Conservation (phyloP, 768 basidiomycete species). For the Dacryopinax primogenitus region DNA sequence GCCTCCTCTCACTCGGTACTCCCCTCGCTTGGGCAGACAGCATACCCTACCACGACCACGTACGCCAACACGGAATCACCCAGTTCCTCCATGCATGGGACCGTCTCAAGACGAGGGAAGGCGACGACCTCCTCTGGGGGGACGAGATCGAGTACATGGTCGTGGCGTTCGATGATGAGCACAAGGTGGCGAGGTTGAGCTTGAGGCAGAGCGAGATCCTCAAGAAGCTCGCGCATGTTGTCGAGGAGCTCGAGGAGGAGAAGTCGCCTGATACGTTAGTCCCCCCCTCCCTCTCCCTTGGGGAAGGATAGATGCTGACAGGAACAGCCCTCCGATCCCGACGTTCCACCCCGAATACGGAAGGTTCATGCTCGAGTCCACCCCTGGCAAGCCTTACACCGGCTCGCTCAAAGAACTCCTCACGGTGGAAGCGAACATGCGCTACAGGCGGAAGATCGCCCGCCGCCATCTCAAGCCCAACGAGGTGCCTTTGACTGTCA, state of each 20-base stretch:
- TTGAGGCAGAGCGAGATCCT: constrained; percentile 94
- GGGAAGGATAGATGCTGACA: not conserved
- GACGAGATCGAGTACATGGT: constrained; percentile 99
- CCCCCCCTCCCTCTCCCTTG: not conserved
- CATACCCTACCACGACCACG: constrained; percentile 75
- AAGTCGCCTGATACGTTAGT: constrained; percentile 31
- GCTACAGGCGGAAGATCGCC: constrained; percentile 74
- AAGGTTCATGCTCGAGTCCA: constrained; percentile 96
- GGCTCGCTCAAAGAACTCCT: constrained; percentile 76
- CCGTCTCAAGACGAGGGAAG: constrained; percentile 74
- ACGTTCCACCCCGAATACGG: constrained; percentile 98
- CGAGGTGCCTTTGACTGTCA: constrained; percentile 84
- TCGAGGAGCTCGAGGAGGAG: constrained; percentile 51
- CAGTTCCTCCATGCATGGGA: constrained; percentile 94
- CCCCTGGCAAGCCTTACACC: constrained; percentile 89
- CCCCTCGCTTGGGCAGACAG: constrained; percentile 86
- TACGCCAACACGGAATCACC: constrained; percentile 80
- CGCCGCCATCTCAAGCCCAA: constrained; percentile 68
- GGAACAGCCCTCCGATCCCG: constrained; percentile 41
- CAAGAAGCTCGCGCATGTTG: constrained; percentile 55
- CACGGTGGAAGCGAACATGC: constrained; percentile 89
- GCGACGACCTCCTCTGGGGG: constrained; percentile 92
- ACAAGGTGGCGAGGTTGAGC: constrained; percentile 74
- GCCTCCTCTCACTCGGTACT: constrained; percentile 82
- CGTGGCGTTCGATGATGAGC: constrained; percentile 62